Evolutionary conservation across 495 filamentous ascomycete species (phyloP).

Genomic region (Acidiella bohemica): DNA sequence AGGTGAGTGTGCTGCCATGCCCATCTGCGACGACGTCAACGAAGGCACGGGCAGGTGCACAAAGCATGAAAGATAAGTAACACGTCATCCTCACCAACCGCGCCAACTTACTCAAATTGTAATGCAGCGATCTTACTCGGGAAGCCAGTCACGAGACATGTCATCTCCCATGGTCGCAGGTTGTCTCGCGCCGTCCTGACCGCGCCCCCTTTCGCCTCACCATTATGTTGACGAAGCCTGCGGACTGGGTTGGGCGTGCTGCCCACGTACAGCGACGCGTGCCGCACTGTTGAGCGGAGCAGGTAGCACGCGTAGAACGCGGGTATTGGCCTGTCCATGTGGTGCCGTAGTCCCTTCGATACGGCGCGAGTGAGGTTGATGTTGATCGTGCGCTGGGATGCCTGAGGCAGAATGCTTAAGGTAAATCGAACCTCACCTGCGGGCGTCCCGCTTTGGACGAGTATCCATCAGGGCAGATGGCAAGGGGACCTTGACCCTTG

Average conservation of each 20-base stretch:
- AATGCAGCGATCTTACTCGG: constrained; percentile 72
- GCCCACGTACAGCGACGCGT: constrained; percentile 64
- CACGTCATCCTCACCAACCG: background rate
- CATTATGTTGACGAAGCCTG: constrained; percentile 83
- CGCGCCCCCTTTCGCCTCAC: constrained; percentile 63
- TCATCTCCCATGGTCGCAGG: constrained; percentile 90
- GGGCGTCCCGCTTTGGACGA: no score
- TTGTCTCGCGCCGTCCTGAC: constrained; percentile 48
- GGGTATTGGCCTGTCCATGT: constrained; percentile 44
- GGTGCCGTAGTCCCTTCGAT: no score
- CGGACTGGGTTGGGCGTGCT: constrained; percentile 76
- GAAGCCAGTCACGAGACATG: constrained; percentile 75
- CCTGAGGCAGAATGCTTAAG: no score
- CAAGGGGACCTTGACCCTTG: no score
- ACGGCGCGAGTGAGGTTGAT: no score
- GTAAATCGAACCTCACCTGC: no score
- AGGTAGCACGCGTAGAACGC: constrained; percentile 76
- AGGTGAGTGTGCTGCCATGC: constrained; percentile 74
- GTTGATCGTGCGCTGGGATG: no score
- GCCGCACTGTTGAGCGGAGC: constrained; percentile 61
- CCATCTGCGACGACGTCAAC: constrained; percentile 46
- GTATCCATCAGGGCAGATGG: no score
- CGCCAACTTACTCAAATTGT: constrained; percentile 73
- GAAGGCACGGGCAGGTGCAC: no score
- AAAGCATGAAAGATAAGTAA: no score